A percentile compares a stretch with the other conserved stretches of the same genome.
Evolutionary conservation across 192 early-diverging fungal species (phyloP).

Genomic region (Backusella macrospora): DNA sequence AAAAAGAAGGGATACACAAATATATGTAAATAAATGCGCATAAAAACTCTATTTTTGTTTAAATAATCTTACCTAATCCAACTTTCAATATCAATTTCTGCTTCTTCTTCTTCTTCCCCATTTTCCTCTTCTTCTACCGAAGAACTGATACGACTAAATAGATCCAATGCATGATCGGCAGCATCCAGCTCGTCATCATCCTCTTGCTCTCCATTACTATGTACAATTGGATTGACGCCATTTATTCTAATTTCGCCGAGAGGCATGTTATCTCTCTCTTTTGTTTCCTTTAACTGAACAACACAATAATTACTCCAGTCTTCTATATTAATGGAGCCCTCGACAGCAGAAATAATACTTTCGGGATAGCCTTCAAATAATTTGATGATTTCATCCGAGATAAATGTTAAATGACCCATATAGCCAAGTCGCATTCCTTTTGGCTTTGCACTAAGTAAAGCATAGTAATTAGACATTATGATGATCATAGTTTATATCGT

Average conservation of each 20-base stretch:
- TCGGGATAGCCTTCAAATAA: conserved; percentile 71
- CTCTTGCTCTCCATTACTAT: conserved; percentile 17
- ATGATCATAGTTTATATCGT: neutral
- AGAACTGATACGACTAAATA: conserved; percentile 3
- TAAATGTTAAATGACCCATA: conserved; percentile 98
- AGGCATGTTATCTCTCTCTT: conserved; percentile 39
- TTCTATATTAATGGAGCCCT: conserved; percentile 48
- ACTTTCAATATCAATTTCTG: neutral
- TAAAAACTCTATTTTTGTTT: neutral
- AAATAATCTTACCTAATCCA: neutral
- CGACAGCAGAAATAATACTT: conserved; percentile 36
- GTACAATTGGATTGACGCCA: conserved; percentile 28
- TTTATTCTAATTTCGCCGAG: conserved; percentile 56
- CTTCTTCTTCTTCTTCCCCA: neutral
- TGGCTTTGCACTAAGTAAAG: conserved; percentile 63
- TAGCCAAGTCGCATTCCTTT: conserved; percentile 92
- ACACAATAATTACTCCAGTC: conserved; percentile 58
- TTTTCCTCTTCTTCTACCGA: conserved; percentile 17
- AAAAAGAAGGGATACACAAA: neutral
- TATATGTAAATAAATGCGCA: neutral
- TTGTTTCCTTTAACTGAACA: conserved; percentile 19
- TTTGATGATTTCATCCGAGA: conserved; percentile 93
- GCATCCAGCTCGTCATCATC: conserved; percentile 25
- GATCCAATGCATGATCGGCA: neutral
- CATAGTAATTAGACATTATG: neutral